These are phyloP conservation scores for Saccharomycopsis sp. DNA, from an alignment of 805 yeast genomes.

Conservation along the genomic window DNA sequence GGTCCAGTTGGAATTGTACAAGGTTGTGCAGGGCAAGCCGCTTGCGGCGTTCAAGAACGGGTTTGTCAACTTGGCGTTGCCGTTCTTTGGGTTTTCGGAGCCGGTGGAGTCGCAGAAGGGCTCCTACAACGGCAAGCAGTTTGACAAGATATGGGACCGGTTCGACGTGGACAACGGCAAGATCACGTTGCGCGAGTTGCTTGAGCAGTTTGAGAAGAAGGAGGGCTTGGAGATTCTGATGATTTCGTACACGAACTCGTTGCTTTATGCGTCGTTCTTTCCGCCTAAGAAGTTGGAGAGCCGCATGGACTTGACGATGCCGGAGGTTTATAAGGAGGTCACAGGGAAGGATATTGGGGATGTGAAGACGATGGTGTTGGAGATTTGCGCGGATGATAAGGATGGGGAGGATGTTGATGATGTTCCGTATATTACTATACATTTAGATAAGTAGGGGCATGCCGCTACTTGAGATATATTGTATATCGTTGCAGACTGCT, in stretches of 20 bases:
- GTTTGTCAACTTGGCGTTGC: constrained; percentile 83
- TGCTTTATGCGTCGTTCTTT: constrained; percentile 87
- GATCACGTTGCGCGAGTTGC: constrained; percentile 63
- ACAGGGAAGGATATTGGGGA: constrained; percentile 74
- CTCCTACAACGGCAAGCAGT: constrained; percentile 67
- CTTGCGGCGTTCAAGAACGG: constrained; percentile 91
- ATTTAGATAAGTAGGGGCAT: too few relatives aligned
- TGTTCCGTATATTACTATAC: constrained; percentile 78
- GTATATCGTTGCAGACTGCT: too few relatives aligned
- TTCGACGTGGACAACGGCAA: constrained; percentile 70
- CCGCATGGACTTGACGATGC: constrained; percentile 57
- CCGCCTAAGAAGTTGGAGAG: constrained; percentile 87
- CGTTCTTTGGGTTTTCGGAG: constrained; percentile 95
- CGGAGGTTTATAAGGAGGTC: constrained; percentile 75
- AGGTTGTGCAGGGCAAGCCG: constrained; percentile 67
- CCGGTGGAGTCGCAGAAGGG: constrained; percentile 84
- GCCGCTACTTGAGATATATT: too few relatives aligned
- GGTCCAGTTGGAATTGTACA: constrained; percentile 85
- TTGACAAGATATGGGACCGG: constrained; percentile 94
- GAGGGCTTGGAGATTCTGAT: constrained; percentile 86
- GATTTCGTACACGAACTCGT: constrained; percentile 86
- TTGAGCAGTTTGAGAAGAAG: constrained; percentile 67
- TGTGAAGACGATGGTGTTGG: constrained; percentile 74
- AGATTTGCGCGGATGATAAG: constrained; percentile 86
- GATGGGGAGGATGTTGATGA: constrained; percentile 88